phyloP scores from a whole-genome alignment of 371 early-diverging fungal species.

The Mortierella sp. region DNA sequence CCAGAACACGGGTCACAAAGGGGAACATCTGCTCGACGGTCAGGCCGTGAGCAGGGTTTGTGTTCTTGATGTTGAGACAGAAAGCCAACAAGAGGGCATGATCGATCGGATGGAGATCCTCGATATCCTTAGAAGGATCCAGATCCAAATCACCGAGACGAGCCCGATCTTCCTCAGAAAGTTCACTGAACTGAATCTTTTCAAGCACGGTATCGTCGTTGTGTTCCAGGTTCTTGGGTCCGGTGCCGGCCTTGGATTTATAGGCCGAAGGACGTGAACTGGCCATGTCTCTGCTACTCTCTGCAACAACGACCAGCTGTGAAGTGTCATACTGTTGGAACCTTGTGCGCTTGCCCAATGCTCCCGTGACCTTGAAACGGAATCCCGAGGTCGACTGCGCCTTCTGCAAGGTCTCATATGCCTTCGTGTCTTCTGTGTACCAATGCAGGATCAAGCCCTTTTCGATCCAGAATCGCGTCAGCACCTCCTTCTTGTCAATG shows the following conservation, averaged over 20 bases:
- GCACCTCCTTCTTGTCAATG: conserved; percentile 43
- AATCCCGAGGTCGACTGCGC: conserved; percentile 87
- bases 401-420: conserved; percentile 70
- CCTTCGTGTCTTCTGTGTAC: conserved; percentile 79
- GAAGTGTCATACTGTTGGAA: conserved; percentile 89
- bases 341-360: conserved; percentile 91
- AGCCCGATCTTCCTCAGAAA: conserved; percentile 34
- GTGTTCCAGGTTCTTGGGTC: conserved; percentile 79
- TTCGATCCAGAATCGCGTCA: conserved; percentile 77
- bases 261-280: conserved; percentile 34
- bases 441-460: conserved; percentile 79
- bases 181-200: conserved; percentile 69
- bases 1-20: conserved; percentile 89
- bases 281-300: conserved; percentile 67
- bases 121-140: conserved; percentile 55
- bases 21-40: conserved; percentile 95
- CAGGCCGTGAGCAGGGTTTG: conserved; percentile 91
- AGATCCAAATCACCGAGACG: conserved; percentile 52
- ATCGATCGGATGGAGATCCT: conserved; percentile 78
- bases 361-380: conserved; percentile 88
- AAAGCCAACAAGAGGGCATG: conserved; percentile 91
- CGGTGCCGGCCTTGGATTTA: conserved; percentile 34
- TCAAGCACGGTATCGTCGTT: conserved; percentile 96
- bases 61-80: conserved; percentile 93
- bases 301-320: conserved; percentile 92